These are phyloP conservation scores for Tephrocybe rancida DNA, from an alignment of 768 basidiomycete species.

Conservation along the genomic window DNA sequence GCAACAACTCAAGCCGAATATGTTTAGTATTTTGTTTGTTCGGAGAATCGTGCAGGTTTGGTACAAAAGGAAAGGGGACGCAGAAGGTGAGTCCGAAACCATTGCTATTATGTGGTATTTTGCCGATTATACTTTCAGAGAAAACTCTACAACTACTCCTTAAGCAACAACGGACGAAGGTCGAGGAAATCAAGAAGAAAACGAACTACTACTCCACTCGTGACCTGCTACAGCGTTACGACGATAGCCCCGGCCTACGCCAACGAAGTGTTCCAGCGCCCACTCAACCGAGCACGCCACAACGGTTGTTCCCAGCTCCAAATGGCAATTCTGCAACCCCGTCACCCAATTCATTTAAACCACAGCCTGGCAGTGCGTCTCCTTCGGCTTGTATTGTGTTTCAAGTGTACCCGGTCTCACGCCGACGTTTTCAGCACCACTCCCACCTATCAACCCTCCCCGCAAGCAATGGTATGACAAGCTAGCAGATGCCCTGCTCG, in stretches of 20 bases:
- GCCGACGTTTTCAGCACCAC: conserved; percentile 11
- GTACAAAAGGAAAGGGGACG: conserved; percentile 79
- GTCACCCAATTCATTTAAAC: conserved; percentile 7
- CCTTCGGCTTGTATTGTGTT: neutral
- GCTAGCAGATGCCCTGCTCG: conserved; percentile 83
- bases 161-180: conserved; percentile 78
- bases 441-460: conserved; percentile 44
- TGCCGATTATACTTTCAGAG: conserved; percentile 48
- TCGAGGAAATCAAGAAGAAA: conserved; percentile 97
- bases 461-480: conserved; percentile 87
- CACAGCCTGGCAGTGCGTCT: conserved; percentile 10
- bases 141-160: conserved; percentile 72
- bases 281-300: conserved; percentile 23
- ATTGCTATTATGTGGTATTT: neutral
- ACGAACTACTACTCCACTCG: conserved; percentile 95
- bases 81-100: conserved; percentile 59
- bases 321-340: conserved; percentile 10
- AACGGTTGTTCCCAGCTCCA: conserved; percentile 28
- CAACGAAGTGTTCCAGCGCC: conserved; percentile 33
- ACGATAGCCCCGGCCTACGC: conserved; percentile 58
- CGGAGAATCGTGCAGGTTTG: conserved; percentile 82
- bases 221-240: conserved; percentile 88
- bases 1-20: conserved; percentile 5
- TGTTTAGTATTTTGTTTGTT: conserved; percentile 67
- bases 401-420: neutral